Percentiles rank a stretch among this genome's conserved stretches.
Conservation (phyloP, 441 rosid species). For the Metrosideros polymorpha region DNA sequence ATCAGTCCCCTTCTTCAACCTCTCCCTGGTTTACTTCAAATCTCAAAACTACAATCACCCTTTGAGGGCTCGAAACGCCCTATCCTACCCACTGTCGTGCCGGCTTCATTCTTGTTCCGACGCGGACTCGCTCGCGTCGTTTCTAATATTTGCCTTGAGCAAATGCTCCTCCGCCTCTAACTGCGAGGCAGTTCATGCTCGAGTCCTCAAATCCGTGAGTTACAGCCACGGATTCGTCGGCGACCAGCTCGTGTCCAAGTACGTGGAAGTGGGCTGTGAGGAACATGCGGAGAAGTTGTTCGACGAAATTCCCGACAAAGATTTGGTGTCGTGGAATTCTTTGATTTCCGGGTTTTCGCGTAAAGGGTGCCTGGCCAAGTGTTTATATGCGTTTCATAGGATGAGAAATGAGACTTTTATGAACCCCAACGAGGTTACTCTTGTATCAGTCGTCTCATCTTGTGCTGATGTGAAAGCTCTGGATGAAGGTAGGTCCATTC, state of each 20-base stretch:
- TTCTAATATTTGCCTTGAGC: constrained; percentile 24
- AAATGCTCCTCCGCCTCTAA: constrained; percentile 26
- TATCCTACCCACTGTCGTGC: neutral
- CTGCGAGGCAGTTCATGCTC: constrained; percentile 33
- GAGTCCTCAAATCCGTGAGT: constrained; percentile 34
- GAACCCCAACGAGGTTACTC: constrained; percentile 40
- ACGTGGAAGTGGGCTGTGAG: constrained; percentile 21
- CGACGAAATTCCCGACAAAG: constrained; percentile 53
- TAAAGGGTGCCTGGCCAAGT: constrained; percentile 17
- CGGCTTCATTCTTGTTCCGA: neutral
- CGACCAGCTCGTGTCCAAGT: constrained; percentile 43
- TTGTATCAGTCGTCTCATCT: constrained; percentile 41
- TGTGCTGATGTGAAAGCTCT: constrained; percentile 27
- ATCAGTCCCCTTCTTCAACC: neutral
- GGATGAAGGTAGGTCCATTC: constrained; percentile 39
- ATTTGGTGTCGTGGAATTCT: constrained; percentile 64
- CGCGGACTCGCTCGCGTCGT: constrained; percentile 29
- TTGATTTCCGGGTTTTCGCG: constrained; percentile 38
- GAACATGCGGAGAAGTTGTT: constrained; percentile 40
- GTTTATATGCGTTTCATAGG: constrained; percentile 25
- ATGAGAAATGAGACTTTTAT: constrained; percentile 25
- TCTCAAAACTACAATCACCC: neutral
- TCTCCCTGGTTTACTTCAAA: neutral
- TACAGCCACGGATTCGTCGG: constrained; percentile 64
- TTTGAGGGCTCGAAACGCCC: neutral